A percentile compares a stretch with the other conserved stretches of the same genome.
These are phyloP conservation scores for Margaritispora aquatica DNA, from an alignment of 495 filamentous ascomycete species.

Conservation along the genomic window DNA sequence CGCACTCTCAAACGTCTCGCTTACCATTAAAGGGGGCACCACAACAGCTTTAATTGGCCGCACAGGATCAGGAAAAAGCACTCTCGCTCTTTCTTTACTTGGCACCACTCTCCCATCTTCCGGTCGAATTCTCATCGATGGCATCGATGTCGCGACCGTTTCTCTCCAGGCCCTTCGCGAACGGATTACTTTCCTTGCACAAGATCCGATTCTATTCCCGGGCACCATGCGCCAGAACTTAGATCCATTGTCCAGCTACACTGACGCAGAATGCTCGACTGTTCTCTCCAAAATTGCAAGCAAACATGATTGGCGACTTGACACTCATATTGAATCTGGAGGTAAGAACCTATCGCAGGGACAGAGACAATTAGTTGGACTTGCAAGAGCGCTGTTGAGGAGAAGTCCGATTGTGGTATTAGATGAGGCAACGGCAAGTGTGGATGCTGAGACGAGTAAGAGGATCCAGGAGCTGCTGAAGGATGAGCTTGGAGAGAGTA, in stretches of 20 bases:
- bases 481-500: conserved; percentile 69
- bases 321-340: conserved; percentile 49
- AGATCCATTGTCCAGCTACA: conserved; percentile 32
- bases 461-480: conserved; percentile 70
- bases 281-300: conserved; percentile 46
- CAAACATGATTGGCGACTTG: conserved; percentile 46
- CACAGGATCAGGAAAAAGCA: conserved; percentile 57
- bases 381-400: conserved; percentile 51
- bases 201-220: conserved; percentile 59
- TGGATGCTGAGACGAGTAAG: conserved; percentile 71
- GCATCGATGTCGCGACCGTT: conserved; percentile 53
- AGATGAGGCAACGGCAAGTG: conserved; percentile 82
- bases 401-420: conserved; percentile 56
- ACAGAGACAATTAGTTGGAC: conserved; percentile 55
- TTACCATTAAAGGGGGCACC: conserved; percentile 66
- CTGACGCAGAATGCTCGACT: conserved; percentile 42
- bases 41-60: conserved; percentile 42
- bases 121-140: conserved; percentile 53
- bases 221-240: conserved; percentile 54
- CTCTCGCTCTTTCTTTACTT: conserved; percentile 56
- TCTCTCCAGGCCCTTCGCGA: conserved; percentile 52
- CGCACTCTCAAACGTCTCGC: conserved; percentile 54
- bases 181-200: conserved; percentile 38
- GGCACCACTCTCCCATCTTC: conserved; percentile 45
- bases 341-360: conserved; percentile 37